Conservation (phyloP, 176 grass and related monocot genomes). For the Aegilops tauschii region DNA sequence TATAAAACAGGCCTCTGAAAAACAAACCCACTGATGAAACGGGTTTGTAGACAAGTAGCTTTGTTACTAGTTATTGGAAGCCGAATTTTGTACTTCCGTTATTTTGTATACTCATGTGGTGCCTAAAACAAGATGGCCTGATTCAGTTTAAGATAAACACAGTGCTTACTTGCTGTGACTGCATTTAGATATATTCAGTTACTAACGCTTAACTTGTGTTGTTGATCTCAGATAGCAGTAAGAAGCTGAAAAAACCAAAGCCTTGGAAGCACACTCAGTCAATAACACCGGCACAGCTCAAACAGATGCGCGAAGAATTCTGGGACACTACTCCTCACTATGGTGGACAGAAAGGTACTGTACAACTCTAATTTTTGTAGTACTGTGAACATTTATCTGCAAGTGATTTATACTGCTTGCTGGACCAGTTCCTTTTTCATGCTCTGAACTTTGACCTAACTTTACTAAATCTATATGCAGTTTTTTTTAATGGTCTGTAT, state of each 20-base stretch:
- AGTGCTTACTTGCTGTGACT: slow-evolving; percentile 3
- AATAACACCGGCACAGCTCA: slow-evolving; percentile 62
- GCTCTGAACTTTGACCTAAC: neutral
- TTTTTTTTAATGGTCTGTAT: neutral
- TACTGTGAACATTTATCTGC: slow-evolving; percentile 15
- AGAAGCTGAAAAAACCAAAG: slow-evolving; percentile 75
- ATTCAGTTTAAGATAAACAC: neutral
- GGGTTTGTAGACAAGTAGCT: neutral
- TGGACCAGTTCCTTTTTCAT: neutral
- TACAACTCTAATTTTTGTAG: neutral
- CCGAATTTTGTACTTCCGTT: neutral
- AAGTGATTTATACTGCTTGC: slow-evolving; percentile 35
- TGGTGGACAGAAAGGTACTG: slow-evolving; percentile 82
- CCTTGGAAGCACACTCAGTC: slow-evolving; percentile 81
- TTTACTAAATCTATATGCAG: slow-evolving; percentile 17
- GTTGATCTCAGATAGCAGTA: slow-evolving; percentile 57
- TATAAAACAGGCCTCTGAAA: neutral
- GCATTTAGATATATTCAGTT: slow-evolving; percentile 20
- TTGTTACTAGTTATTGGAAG: neutral
- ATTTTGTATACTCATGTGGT: slow-evolving; percentile 2
- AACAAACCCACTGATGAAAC: neutral
- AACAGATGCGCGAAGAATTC: slow-evolving; percentile 91
- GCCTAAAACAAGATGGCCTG: neutral
- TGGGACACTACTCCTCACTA: slow-evolving; percentile 98
- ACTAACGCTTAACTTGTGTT: neutral